phyloP scores from a whole-genome alignment of 345 rosid species.

The Aethionema arabicum region DNA sequence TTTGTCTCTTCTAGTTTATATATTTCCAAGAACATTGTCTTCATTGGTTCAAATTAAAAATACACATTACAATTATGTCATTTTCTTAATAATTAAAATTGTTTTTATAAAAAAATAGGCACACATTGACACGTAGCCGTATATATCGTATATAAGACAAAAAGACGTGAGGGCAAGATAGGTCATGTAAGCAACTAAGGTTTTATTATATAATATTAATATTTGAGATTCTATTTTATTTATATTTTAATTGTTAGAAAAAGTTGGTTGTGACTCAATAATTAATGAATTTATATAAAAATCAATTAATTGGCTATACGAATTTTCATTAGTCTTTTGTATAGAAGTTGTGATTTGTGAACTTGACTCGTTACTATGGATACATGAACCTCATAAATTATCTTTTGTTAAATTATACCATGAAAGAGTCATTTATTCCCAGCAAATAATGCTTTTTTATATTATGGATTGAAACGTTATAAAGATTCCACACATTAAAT shows the following conservation, averaged over 20 bases:
- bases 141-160: not conserved
- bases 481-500: no score
- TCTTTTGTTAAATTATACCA: no score
- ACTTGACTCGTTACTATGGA: no score
- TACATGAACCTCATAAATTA: no score
- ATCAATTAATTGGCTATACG: no score
- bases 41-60: conserved; percentile 1
- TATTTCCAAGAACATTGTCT: conserved; percentile 1
- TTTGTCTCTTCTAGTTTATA: conserved; percentile 3
- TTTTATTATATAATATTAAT: not conserved
- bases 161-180: conserved; percentile 28
- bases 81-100: not conserved
- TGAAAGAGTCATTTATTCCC: no score
- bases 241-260: not conserved
- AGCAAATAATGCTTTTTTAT: no score
- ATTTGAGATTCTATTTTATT: not conserved
- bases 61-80: not conserved
- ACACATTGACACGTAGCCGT: not conserved
- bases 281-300: no score
- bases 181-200: conserved; percentile 23
- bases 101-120: not conserved
- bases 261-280: no score
- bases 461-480: no score
- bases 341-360: no score
- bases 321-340: no score